phyloP scores from a whole-genome alignment of 495 filamentous ascomycete species.

The Thermochaetoides thermophila region DNA sequence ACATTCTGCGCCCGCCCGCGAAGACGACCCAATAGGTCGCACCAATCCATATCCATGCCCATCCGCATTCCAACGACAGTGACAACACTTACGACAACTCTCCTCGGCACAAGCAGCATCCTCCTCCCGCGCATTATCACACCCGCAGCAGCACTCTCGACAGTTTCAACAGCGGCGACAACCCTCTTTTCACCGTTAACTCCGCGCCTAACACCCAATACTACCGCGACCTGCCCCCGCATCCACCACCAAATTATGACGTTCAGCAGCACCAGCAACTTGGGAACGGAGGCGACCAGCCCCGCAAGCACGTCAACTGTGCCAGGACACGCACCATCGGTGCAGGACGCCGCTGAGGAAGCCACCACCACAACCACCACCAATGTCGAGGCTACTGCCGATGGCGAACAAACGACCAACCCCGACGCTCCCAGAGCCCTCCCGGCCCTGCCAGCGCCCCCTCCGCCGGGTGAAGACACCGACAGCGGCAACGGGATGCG shows the following conservation, averaged over 20 bases:
- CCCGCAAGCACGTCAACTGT: conserved; percentile 15
- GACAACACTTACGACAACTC: neutral
- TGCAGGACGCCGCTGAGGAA: neutral
- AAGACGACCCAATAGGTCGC: neutral
- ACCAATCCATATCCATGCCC: conserved; percentile 2
- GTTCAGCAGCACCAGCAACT: neutral
- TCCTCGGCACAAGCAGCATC: neutral
- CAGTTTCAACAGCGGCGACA: neutral
- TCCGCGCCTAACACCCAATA: neutral
- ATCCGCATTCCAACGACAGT: neutral
- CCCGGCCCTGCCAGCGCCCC: conserved; percentile 15
- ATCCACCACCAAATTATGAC: neutral
- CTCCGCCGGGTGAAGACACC: neutral
- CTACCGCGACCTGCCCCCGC: neutral
- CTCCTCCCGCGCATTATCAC: neutral
- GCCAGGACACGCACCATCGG: conserved; percentile 16
- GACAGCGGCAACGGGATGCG: conserved; percentile 13
- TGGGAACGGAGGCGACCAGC: conserved; percentile 2
- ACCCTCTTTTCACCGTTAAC: neutral
- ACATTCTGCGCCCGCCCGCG: neutral
- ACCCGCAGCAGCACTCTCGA: neutral
- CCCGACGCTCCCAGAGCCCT: neutral
- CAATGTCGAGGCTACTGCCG: neutral
- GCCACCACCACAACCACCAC: neutral
- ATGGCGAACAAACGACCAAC: neutral